A percentile compares a stretch with the other conserved stretches of the same genome.
Conservation (phyloP, 2,329 filamentous ascomycete genomes). For the Aureobasidium sp. region DNA sequence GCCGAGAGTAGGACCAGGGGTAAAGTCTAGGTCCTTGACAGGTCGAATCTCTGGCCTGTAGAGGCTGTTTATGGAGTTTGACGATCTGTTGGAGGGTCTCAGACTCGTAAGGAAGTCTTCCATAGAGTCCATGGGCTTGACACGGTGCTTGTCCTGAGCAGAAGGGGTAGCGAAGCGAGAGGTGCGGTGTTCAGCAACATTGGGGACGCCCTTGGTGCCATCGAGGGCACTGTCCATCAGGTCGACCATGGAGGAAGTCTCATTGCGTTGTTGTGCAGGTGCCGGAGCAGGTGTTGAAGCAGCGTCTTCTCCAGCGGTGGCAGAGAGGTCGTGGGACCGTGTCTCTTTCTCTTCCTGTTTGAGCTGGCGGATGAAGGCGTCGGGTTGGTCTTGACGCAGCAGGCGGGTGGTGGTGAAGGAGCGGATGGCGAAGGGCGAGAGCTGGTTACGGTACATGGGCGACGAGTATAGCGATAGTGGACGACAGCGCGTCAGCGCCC, state of each 20-base stretch:
- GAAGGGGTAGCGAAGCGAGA: conserved; percentile 24
- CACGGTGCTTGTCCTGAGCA: conserved; percentile 19
- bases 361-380: conserved; percentile 6
- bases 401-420: conserved; percentile 21
- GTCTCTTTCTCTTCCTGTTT: conserved; percentile 1
- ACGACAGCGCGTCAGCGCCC: conserved; percentile 26
- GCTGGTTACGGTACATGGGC: conserved; percentile 18
- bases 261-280: conserved; percentile 8
- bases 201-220: conserved; percentile 24
- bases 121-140: conserved; percentile 12
- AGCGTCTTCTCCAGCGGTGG: background rate
- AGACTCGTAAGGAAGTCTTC: conserved; percentile 16
- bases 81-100: conserved; percentile 1
- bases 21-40: background rate
- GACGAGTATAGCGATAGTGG: conserved; percentile 19
- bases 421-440: conserved; percentile 20
- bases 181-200: conserved; percentile 21
- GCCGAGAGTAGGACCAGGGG: conserved; percentile 32
- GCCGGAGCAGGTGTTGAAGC: conserved; percentile 19
- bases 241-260: conserved; percentile 18
- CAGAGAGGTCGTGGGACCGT: background rate
- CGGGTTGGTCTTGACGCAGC: conserved; percentile 12
- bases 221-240: conserved; percentile 27
- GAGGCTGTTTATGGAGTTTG: background rate
- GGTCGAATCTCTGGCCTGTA: conserved; percentile 10